Evolutionary conservation across 805 yeast genomes (phyloP).

Genomic region (Pichia heedii): DNA sequence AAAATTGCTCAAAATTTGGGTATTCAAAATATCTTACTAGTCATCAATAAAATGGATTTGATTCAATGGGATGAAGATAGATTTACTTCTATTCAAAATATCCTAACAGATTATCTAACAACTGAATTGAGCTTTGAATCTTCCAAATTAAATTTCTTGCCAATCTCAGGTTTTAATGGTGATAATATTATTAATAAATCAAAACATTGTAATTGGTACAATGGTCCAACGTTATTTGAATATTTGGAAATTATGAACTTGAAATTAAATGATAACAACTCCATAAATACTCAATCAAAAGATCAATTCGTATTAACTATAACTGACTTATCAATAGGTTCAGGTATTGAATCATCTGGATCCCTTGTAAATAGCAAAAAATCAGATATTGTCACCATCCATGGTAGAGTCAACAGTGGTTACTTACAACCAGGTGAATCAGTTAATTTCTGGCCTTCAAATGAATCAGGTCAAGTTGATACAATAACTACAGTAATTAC

Average conservation of each 20-base stretch:
- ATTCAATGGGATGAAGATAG: constrained; percentile 47
- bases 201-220: constrained; percentile 21
- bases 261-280: constrained; percentile 13
- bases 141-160: constrained; percentile 41
- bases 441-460: constrained; percentile 46
- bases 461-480: constrained; percentile 35
- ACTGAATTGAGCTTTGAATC: constrained; percentile 42
- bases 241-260: constrained; percentile 30
- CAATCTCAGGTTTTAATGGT: constrained; percentile 64
- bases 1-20: constrained; percentile 61
- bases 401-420: constrained; percentile 66
- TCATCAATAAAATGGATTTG: constrained; percentile 64
- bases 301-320: constrained; percentile 45
- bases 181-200: constrained; percentile 48
- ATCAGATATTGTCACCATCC: constrained; percentile 40
- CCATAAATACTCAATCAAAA: constrained; percentile 21
- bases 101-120: constrained; percentile 41
- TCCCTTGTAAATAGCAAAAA: constrained; percentile 16
- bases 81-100: constrained; percentile 40
- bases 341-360: constrained; percentile 1
- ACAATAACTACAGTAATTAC: constrained; percentile 20
- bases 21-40: constrained; percentile 49
- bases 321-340: constrained; percentile 38
- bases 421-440: constrained; percentile 63
- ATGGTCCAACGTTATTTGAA: constrained; percentile 40